A percentile compares a stretch with the other conserved stretches of the same genome.
phyloP scores from a whole-genome alignment of 1,139 yeast genomes.

The Candida tropicalis region DNA sequence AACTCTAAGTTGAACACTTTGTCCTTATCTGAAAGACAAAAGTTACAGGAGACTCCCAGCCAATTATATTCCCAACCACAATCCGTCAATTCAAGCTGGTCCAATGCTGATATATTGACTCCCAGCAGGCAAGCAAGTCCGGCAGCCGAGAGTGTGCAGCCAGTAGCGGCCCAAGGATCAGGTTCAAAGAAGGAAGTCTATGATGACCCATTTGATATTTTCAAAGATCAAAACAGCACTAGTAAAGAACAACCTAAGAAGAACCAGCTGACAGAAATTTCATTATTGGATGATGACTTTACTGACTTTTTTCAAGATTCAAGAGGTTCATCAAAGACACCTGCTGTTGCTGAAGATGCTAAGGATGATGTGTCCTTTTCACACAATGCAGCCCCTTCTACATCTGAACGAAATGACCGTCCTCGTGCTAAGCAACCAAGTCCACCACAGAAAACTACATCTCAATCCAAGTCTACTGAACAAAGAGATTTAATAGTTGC shows the following conservation, averaged over 20 bases:
- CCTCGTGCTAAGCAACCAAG: slow-evolving; percentile 7
- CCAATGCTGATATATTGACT: slow-evolving; percentile 24
- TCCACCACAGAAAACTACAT: slow-evolving; percentile 1
- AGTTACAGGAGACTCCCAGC: slow-evolving; percentile 14
- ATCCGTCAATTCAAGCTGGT: slow-evolving; percentile 20
- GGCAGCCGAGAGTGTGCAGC: neutral
- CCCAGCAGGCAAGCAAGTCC: slow-evolving; percentile 14
- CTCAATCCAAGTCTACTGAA: slow-evolving; percentile 2
- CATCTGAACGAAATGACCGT: slow-evolving; percentile 3
- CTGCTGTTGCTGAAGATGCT: no score
- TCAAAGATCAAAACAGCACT: slow-evolving; percentile 10
- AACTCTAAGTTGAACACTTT: slow-evolving; percentile 19
- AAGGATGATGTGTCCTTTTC: slow-evolving; percentile 4
- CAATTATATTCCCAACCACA: slow-evolving; percentile 1
- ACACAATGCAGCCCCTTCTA: neutral
- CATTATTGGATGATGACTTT: slow-evolving; percentile 46
- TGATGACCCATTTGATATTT: slow-evolving; percentile 24
- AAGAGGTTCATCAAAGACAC: slow-evolving; percentile 14
- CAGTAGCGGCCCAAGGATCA: neutral
- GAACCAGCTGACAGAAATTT: slow-evolving; percentile 9
- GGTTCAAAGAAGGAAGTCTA: slow-evolving; percentile 2
- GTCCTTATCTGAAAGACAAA: slow-evolving; percentile 26
- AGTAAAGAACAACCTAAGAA: neutral
- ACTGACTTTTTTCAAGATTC: slow-evolving; percentile 37
- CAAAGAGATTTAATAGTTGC: slow-evolving; percentile 59